Evolutionary conservation across 495 filamentous ascomycete species (phyloP).

Genomic region (Cudoniella acicularis): DNA sequence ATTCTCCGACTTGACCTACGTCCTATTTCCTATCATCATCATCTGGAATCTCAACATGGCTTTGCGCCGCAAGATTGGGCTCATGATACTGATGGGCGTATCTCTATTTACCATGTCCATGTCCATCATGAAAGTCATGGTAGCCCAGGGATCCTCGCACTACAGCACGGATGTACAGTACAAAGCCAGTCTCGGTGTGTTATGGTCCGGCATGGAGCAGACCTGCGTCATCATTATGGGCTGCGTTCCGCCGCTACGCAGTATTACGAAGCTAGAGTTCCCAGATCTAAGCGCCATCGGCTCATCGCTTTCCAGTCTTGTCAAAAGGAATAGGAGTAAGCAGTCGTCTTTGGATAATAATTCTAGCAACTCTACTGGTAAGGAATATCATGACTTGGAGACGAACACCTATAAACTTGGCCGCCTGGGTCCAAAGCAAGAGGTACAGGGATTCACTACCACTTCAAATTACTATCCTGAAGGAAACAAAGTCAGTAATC

Average conservation of each 20-base stretch:
- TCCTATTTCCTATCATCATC: constrained; percentile 16
- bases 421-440: too few species aligned
- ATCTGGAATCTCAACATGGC: constrained; percentile 24
- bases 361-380: too few species aligned
- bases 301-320: too few species aligned
- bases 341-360: too few species aligned
- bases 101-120: background rate
- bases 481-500: too few species aligned
- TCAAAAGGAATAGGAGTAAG: too few species aligned
- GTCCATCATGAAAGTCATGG: background rate
- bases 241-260: constrained; percentile 17
- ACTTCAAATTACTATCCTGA: too few species aligned
- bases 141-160: background rate
- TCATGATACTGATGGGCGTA: background rate
- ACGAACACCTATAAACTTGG: too few species aligned
- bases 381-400: too few species aligned
- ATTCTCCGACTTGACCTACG: constrained; percentile 17
- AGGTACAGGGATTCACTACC: too few species aligned
- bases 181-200: background rate
- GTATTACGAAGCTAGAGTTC: background rate
- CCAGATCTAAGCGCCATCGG: too few species aligned
- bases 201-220: constrained; percentile 13
- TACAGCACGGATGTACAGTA: background rate
- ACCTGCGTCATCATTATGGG: constrained; percentile 23
- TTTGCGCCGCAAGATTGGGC: constrained; percentile 7